Evolutionary conservation across 2,329 filamentous ascomycete genomes (phyloP).

Genomic region (Acrodontium crateriforme): DNA sequence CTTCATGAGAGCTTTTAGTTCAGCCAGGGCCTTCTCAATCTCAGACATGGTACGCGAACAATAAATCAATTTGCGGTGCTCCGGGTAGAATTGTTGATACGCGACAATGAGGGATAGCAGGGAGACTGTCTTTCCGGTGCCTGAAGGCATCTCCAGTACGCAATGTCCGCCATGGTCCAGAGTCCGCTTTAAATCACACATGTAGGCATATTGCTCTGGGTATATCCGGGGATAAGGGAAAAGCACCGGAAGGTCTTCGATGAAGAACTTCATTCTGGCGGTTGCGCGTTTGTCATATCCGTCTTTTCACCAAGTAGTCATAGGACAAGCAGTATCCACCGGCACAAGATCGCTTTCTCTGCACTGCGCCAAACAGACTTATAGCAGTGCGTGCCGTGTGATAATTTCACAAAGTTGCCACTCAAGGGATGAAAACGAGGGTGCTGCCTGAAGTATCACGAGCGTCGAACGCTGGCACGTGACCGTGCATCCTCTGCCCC

Average conservation of each 20-base stretch:
- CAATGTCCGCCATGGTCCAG: constrained; percentile 91
- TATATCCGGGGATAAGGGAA: constrained; percentile 66
- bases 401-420: no score
- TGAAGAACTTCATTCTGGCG: constrained; percentile 57
- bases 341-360: no score
- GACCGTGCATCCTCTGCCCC: no score
- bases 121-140: constrained; percentile 94
- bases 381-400: no score
- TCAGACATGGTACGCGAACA: constrained; percentile 99
- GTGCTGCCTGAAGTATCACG: no score
- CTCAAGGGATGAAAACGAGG: no score
- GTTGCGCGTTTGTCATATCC: no score
- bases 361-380: no score
- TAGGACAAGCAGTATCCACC: no score
- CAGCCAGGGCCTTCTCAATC: constrained; percentile 91
- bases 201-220: constrained; percentile 64
- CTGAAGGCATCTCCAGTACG: constrained; percentile 97
- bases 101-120: constrained; percentile 89
- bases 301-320: no score
- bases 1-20: constrained; percentile 87
- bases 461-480: no score
- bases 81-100: constrained; percentile 87
- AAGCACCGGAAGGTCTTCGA: constrained; percentile 58
- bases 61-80: constrained; percentile 93
- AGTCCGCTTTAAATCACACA: constrained; percentile 76